phyloP scores from a whole-genome alignment of 2,329 filamentous ascomycete genomes.

The Fusarium nurragi region DNA sequence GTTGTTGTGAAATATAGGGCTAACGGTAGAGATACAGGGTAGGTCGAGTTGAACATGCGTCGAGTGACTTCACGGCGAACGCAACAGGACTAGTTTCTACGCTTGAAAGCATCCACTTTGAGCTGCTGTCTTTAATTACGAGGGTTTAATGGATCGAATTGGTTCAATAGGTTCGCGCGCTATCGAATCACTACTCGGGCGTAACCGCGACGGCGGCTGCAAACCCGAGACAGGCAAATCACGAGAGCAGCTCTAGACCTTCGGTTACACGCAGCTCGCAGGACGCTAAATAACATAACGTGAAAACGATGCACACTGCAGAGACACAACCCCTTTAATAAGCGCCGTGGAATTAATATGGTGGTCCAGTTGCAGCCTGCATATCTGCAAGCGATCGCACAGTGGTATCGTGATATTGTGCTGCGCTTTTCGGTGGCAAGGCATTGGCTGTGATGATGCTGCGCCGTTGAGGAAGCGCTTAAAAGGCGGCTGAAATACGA shows the following conservation, averaged over 20 bases:
- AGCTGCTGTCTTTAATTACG: neutral
- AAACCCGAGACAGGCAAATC: constrained; percentile 24
- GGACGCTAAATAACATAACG: neutral
- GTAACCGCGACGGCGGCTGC: constrained; percentile 30
- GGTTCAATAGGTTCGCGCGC: neutral
- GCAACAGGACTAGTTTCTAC: neutral
- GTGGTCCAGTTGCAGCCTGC: constrained; percentile 7
- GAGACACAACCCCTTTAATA: constrained; percentile 9
- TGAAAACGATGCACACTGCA: neutral
- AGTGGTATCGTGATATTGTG: constrained; percentile 10
- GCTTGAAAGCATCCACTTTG: neutral
- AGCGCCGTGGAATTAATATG: constrained; percentile 18
- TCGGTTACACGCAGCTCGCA: constrained; percentile 14
- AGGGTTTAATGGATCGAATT: neutral
- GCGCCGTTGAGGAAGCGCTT: constrained; percentile 29
- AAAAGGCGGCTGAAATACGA: constrained; percentile 27
- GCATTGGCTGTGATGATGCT: constrained; percentile 15
- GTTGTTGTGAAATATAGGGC: neutral
- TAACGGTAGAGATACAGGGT: neutral
- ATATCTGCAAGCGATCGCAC: constrained; percentile 13
- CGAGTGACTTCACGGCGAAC: neutral
- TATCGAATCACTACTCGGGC: neutral
- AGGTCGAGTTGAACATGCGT: neutral
- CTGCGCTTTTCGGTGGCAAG: neutral
- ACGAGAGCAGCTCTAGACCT: constrained; percentile 20